Evolutionary conservation across 768 basidiomycete genomes (phyloP).

Genomic region (Tephrocybe sp.): DNA sequence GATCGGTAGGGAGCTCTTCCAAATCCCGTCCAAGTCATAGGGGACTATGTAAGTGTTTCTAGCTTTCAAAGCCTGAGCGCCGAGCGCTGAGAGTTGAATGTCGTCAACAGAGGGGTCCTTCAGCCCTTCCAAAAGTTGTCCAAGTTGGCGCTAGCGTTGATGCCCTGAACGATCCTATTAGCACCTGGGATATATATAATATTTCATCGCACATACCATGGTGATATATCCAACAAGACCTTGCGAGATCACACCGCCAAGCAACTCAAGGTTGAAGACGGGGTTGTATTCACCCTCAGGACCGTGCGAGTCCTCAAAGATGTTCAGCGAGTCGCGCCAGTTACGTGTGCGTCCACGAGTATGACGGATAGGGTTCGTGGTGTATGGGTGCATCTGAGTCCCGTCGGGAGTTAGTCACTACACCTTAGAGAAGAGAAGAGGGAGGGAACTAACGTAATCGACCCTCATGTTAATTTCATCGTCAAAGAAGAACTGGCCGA

Average conservation of each 20-base stretch:
- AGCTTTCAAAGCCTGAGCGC: too few relatives aligned
- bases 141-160: slow-evolving; percentile 38
- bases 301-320: slow-evolving; percentile 51
- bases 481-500: slow-evolving; percentile 59
- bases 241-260: slow-evolving; percentile 51
- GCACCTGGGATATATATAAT: not conserved
- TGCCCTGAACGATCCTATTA: slow-evolving; percentile 26
- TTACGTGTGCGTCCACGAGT: slow-evolving; percentile 51
- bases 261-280: slow-evolving; percentile 48
- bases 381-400: slow-evolving; percentile 49
- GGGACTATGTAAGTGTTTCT: too few relatives aligned
- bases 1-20: too few relatives aligned
- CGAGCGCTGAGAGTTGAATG: too few relatives aligned
- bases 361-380: slow-evolving; percentile 47
- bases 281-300: slow-evolving; percentile 52
- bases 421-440: not conserved
- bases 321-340: slow-evolving; percentile 52
- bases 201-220: slow-evolving; percentile 37
- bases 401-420: not conserved
- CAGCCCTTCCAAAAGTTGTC: slow-evolving; percentile 37
- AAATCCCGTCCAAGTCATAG: too few relatives aligned
- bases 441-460: slow-evolving; percentile 36
- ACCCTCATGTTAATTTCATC: slow-evolving; percentile 49
- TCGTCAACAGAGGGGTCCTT: too few relatives aligned
- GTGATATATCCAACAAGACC: slow-evolving; percentile 56